Conservation (phyloP, 1,139 yeast species). For the Yamadazyma friedrichii region DNA sequence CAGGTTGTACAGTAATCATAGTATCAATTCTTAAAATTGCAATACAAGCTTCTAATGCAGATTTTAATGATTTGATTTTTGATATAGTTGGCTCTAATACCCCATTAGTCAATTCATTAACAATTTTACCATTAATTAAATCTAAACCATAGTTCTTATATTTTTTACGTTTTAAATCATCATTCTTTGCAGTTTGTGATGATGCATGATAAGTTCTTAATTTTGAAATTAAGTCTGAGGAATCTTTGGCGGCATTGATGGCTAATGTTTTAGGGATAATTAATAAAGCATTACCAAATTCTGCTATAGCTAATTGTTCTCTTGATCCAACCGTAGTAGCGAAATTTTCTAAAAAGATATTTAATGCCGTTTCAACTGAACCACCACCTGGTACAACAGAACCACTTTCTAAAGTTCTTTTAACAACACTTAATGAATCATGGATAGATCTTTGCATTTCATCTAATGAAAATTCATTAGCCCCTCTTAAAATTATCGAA, state of each 20-base stretch:
- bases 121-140: slow-evolving; percentile 85
- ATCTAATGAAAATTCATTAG: slow-evolving; percentile 93
- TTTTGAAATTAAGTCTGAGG: slow-evolving; percentile 91
- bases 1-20: slow-evolving; percentile 96
- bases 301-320: slow-evolving; percentile 97
- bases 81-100: slow-evolving; percentile 95
- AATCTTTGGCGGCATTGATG: slow-evolving; percentile 96
- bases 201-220: slow-evolving; percentile 96
- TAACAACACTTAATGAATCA: slow-evolving; percentile 92
- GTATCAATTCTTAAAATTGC: slow-evolving; percentile 97
- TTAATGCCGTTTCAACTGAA: slow-evolving; percentile 94
- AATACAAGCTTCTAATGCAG: slow-evolving; percentile 97
- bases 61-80: slow-evolving; percentile 87
- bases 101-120: slow-evolving; percentile 80
- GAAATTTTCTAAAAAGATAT: slow-evolving; percentile 91
- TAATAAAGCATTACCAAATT: slow-evolving; percentile 87
- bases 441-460: slow-evolving; percentile 98
- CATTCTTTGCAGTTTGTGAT: slow-evolving; percentile 79
- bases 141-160: slow-evolving; percentile 93
- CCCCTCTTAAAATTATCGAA: slow-evolving; percentile 90
- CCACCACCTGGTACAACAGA: slow-evolving; percentile 98
- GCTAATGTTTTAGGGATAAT: slow-evolving; percentile 96
- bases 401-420: slow-evolving; percentile 94
- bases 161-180: slow-evolving; percentile 78
- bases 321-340: slow-evolving; percentile 98